Conservation (phyloP, 176 grass and related monocot species). For the Areca catechu region DNA sequence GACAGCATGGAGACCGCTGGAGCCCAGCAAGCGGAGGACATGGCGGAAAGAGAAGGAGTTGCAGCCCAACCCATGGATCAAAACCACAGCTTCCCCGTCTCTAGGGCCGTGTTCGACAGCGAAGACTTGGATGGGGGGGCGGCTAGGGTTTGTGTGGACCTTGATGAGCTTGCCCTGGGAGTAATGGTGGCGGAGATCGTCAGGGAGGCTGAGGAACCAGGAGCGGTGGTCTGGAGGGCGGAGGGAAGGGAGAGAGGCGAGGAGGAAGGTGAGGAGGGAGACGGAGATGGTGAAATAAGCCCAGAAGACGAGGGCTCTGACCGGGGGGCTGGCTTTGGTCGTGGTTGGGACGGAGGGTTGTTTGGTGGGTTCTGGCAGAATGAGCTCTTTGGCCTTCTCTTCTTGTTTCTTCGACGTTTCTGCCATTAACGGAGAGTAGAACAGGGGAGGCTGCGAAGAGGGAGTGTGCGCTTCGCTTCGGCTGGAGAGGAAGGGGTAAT, state of each 20-base stretch:
- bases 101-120: slow-evolving; percentile 27
- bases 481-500: too few species aligned
- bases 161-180: slow-evolving; percentile 27
- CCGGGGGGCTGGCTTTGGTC: slow-evolving; percentile 1
- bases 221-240: neutral
- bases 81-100: slow-evolving; percentile 25
- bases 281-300: slow-evolving; percentile 58
- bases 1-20: slow-evolving; percentile 24
- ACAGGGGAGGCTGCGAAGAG: too few species aligned
- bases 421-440: too few species aligned
- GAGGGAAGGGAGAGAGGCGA: slow-evolving; percentile 27
- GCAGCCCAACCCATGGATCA: slow-evolving; percentile 50
- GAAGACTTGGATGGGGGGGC: slow-evolving; percentile 35
- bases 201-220: slow-evolving; percentile 31
- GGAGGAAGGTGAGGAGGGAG: slow-evolving; percentile 48
- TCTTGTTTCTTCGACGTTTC: too few species aligned
- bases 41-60: slow-evolving; percentile 64
- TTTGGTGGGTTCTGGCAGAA: too few species aligned
- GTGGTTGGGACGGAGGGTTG: neutral
- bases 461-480: too few species aligned
- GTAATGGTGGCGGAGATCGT: slow-evolving; percentile 41
- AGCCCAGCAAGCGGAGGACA: slow-evolving; percentile 27
- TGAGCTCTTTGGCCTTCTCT: too few species aligned
- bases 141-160: neutral
- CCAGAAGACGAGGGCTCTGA: slow-evolving; percentile 57